Base-by-base conservation (phyloP, 495 filamentous ascomycete species). In the Aspergillus baeticus region DNA sequence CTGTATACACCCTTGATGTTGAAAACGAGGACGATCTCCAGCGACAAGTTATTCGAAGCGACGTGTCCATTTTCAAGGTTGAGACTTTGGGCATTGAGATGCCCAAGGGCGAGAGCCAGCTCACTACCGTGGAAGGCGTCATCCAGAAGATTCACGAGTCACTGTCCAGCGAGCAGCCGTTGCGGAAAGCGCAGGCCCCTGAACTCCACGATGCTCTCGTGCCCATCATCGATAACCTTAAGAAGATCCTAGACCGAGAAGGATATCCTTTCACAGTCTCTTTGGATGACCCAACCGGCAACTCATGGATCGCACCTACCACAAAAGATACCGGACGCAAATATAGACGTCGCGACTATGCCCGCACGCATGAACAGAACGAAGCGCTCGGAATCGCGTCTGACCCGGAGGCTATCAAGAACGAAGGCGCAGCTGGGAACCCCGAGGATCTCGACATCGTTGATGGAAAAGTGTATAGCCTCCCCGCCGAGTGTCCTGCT, bases 301-400 rank as follows among this genome's bases (percentile, higher is more conserved):
- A 99, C 77, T 95, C 90, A 3, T 98, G 89, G 83, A 95, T 99
- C 63, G 91, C 96, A 46, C 94, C 94, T 29, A 87, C 88, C 57
- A 81, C 87, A 53, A 73, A 81, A 37, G 89, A 93, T 63, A 74
- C 70, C 31, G 73, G 67, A 47, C 86, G 84, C 45, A 97, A 96
- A 70, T 97, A 92, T 83, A 78, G 77, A 22, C 87, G 89, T 60
- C 79, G 76, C 37, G 87, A 96, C 65, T 99, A 96, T 65, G 68
- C 85, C 5, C 84, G 94, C 29, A 92, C 87, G 0, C 77, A 86
- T 2, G 87, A 89, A 61, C 92, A 97, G 70, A 99, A 99, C 61
- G 85, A 84, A 42, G 81, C 81, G 15, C 80, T 97, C 7, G 92
- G 87, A 45, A 84, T 95, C 18, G 77, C 73, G n/a, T 67, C 69